Evolutionary conservation across 192 early-diverging fungal genomes (phyloP), one percentile per base, ranked within the genome.

Genomic region (Podochytrium sp.): DNA sequence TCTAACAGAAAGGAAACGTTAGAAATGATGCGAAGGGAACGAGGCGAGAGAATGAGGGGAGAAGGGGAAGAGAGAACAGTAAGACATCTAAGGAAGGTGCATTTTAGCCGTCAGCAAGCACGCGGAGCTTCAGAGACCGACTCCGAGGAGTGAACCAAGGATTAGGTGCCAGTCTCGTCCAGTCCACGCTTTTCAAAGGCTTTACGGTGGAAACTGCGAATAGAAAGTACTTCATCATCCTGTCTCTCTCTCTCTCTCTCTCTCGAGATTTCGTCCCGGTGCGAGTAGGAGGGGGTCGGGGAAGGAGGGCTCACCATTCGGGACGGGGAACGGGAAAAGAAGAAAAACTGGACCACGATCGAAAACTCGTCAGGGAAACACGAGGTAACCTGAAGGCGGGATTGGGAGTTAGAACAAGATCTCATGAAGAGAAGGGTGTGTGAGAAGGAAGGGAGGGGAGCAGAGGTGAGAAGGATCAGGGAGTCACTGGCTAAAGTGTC

Each of bases 1-100:
- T n/a, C n/a, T n/a, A n/a, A n/a, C n/a, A n/a, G n/a, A n/a, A n/a
- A n/a, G n/a, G n/a, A n/a, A n/a, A n/a, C n/a, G 37, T 32, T 62
- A 62, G 14, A 1, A 14, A 39, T 1, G 37, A 16, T 7, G 20
- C 18, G 18, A 47, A 20, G n/a, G 43, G 43, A 47, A 47, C 43
- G 29, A 47, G 7, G 0, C n/a, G 43, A 32, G 23, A 50, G 14
- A 29, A 43, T 16, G 7, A 27, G 65, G 43, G 65, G 20, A 20
- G 12, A n/a, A 20, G 3, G 10, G 27, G 14, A 12, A 32, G 43
- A 32, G 29, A 6, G 43, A 69, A 69, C 66, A 69, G 66, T 69
- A 29, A 69, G 66, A 69, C 66, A 69, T 69, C 66, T 69, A 69
- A 69, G 66, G 66, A 69, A 69, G 66, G 66, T 69, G 66, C 66